Conservation (phyloP, 768 basidiomycete genomes). For the Suillus subalutaceus region DNA sequence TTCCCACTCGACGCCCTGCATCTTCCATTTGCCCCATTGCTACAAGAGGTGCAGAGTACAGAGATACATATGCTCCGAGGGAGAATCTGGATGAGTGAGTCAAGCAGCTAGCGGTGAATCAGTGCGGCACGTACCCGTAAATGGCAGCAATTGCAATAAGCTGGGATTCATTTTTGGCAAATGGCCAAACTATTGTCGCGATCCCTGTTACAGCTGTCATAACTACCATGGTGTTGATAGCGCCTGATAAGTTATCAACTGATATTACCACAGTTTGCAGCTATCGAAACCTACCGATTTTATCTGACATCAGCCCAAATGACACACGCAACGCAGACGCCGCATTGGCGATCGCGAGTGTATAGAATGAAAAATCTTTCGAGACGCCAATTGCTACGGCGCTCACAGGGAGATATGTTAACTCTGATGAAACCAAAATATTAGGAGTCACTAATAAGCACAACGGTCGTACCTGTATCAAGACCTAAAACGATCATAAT, state of each 20-base stretch:
- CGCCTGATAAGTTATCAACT: slow-evolving; percentile 43
- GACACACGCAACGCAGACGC: slow-evolving; percentile 58
- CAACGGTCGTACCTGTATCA: slow-evolving; percentile 53
- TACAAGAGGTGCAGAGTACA: slow-evolving; percentile 60
- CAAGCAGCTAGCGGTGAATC: background rate
- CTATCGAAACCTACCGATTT: slow-evolving; percentile 43
- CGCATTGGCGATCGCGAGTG: slow-evolving; percentile 69
- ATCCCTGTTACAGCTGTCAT: slow-evolving; percentile 57
- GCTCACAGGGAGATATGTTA: slow-evolving; percentile 68
- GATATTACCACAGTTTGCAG: background rate
- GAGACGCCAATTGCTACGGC: slow-evolving; percentile 53
- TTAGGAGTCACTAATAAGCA: slow-evolving; percentile 15
- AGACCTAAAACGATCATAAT: slow-evolving; percentile 68
- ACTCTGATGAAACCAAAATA: slow-evolving; percentile 38
- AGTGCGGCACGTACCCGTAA: slow-evolving; percentile 59
- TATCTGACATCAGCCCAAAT: slow-evolving; percentile 58
- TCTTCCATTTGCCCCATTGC: slow-evolving; percentile 62
- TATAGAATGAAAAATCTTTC: slow-evolving; percentile 58
- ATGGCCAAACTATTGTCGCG: slow-evolving; percentile 75
- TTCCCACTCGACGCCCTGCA: slow-evolving; percentile 65
- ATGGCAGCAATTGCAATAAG: slow-evolving; percentile 58
- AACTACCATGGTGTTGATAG: slow-evolving; percentile 70
- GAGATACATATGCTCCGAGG: slow-evolving; percentile 62
- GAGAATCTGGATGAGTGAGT: slow-evolving; percentile 44
- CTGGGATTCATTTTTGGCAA: slow-evolving; percentile 43